Evolutionary conservation across 441 rosid genomes (phyloP).

Genomic region (Erodium texanum): DNA sequence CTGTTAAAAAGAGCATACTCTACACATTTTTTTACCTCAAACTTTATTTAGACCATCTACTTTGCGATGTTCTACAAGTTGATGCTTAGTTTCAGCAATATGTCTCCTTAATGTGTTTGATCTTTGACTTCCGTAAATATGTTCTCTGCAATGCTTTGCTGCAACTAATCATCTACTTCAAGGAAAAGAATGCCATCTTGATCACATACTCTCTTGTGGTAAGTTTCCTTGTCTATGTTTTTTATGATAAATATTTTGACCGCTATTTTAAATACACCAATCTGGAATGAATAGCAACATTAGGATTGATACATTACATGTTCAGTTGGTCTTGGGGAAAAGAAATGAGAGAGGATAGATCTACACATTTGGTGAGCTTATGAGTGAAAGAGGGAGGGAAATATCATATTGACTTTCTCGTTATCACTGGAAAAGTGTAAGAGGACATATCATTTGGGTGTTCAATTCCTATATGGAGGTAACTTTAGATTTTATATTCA

Average conservation of each 20-base stretch:
- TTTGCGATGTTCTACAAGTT: neutral
- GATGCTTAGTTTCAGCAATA: neutral
- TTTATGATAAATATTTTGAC: no score
- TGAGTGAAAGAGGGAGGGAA: neutral
- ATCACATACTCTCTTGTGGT: neutral
- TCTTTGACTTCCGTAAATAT: neutral
- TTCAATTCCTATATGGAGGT: neutral
- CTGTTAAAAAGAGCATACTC: neutral
- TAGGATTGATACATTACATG: neutral
- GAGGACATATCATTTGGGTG: neutral
- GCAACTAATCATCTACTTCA: neutral
- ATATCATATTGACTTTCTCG: neutral
- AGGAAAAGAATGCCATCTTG: constrained; percentile 5
- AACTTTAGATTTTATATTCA: neutral
- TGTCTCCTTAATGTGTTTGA: neutral
- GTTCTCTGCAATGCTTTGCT: neutral
- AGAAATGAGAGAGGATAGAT: neutral
- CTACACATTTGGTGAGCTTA: neutral
- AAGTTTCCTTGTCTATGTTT: neutral
- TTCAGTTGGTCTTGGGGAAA: neutral
- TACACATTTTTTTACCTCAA: neutral
- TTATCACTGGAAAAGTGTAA: neutral
- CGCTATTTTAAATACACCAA: no score
- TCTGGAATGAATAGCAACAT: neutral
- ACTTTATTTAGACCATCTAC: neutral